Base-by-base conservation (phyloP, 2,329 filamentous ascomycete species). In the Beauveria caledonica region DNA sequence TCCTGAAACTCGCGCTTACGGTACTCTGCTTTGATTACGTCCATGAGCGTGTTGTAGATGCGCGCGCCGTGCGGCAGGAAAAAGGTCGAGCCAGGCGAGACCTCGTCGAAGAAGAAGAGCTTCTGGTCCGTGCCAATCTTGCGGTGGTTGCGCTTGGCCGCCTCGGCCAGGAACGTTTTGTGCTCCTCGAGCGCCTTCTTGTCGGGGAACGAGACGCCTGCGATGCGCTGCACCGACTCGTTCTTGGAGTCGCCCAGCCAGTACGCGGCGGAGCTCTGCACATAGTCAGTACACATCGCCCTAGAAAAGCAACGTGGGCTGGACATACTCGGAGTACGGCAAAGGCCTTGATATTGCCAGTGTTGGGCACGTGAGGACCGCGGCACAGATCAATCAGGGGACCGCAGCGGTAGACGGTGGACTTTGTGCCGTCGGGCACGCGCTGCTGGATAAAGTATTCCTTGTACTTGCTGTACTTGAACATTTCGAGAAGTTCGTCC, bases 391-490 rank as follows among this genome's bases (percentile, higher is more conserved):
- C 94, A 69, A 97, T 96, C 60, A 97, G 80, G 15, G 92, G 92
- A 62, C 94, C 94, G 70, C 92, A 95, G 64, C 91, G 86, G 76
- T 97, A 99, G 45, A 97, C 93, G 10, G 94, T 97, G 72, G 91
- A 96, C 71, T 83, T 90, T 60, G 91, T 92, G 67, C 91, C 92
- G 67, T 96, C 91, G 44, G 87, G 80, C 63, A 97, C 73, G 50
- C 73, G 71, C 66, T 75, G 73, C 67, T 73, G 88, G 77, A 99
- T 97, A 74, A 97, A 96, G 74, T 97, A 90, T 73, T 96, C 86
- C 84, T 99, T 97, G 81, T 96, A 97, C 74, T 94, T 94, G 82
- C 95, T 97, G 81, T 96, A 95, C 68, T 86, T 85, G 80, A 97
- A 97, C 75, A 97, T 96, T 73, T 96, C 91, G 57, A 94, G 84